Evolutionary conservation across 169 alveolate species (phyloP), one percentile per base, ranked within the genome.

Genomic region (Cryptosporidium ryanae): DNA sequence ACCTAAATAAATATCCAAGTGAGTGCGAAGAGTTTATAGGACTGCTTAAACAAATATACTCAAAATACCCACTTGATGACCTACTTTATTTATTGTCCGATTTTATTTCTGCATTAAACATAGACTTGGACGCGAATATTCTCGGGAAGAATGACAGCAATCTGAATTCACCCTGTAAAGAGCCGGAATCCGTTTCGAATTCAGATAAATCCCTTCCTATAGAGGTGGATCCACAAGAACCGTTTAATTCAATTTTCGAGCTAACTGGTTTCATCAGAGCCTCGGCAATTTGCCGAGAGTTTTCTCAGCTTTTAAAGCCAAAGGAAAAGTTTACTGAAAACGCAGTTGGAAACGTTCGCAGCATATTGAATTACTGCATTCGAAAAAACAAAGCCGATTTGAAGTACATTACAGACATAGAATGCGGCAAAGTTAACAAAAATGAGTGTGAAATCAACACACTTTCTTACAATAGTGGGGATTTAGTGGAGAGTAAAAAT

Each of bases 171-270:
- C 46, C 82, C 38, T 5, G 10, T 12, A 2, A 15, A 12, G 52
- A 21, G 65, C 61, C 82, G 61, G 65, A 15, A 18, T 32, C 55
- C 38, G 18, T 27, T 21, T 6, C 8, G 7, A 18, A 61, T 61
- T 21, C n/a, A 61, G 13, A 76, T 18, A 21, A 55, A n/a, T 1
- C 12, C 1, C 38, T 76, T 31, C 43, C 71, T 6, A 44, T 65
- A 25, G 70, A 76, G 21, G 71, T 31, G 2, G 87, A 76, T 46
- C 87, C 87, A 10, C 38, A 61, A 52, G 87, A 76, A 38, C 87
- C 87, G 23, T 76, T 76, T 76, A 76, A 76, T 61, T 55, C 71
- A 6, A 61, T 76, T 25, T 76, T 76, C 38, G 87, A 76, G 43
- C 31, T 29, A 13, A 25, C 87, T 32, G 87, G 71, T 23, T 61